Base-by-base conservation (phyloP, 2,329 filamentous ascomycete species). In the Penicillium vulpinum region DNA sequence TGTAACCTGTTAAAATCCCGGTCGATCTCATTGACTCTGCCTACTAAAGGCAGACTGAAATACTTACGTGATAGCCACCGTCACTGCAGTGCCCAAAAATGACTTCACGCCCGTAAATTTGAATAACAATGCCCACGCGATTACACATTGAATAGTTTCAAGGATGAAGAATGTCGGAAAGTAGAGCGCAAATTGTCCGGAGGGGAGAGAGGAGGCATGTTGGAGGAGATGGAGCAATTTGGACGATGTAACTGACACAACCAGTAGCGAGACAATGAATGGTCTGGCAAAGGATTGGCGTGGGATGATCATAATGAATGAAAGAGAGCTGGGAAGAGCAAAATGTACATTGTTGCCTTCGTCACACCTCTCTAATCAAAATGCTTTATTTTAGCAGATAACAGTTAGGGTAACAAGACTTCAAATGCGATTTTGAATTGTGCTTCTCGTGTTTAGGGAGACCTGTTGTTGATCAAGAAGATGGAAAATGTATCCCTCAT, bases 131-230 rank as follows among this genome's bases (percentile, higher is more conserved):
- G 57, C 31, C 60, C 70, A 66, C 16, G 54, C 57, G 4, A 54
- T 44, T 16, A 63, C 41, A n/a, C 57, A 63, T n/a, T 69, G 57
- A 10, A 70, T 22, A 3, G 49, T 51, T 57, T 73, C 70, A 13
- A 65, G 56, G 3, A 71, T 56, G 53, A 72, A 71, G 35, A 73
- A 67, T 2, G 70, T 70, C 7, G 67, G 65, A n/a, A 71, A 63
- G 31, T 69, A 72, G 13, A 72, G 48, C 11, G 65, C 56, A 33
- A 72, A 64, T 29, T 51, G 54, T 16, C 56, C 24, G 6, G 29
- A 40, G 21, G 63, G 60, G 41, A 72, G 58, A 2, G 65, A 67
- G 31, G 55, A 43, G 8, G 46, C 60, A 63, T 72, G 68, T 33
- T 64, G 68, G 18, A 67, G 55, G 3, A 72, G 47, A 62, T 71